Evolutionary conservation across 1,284 basidiomycete genomes (phyloP).

Genomic region (Pseudozyma pruni): DNA sequence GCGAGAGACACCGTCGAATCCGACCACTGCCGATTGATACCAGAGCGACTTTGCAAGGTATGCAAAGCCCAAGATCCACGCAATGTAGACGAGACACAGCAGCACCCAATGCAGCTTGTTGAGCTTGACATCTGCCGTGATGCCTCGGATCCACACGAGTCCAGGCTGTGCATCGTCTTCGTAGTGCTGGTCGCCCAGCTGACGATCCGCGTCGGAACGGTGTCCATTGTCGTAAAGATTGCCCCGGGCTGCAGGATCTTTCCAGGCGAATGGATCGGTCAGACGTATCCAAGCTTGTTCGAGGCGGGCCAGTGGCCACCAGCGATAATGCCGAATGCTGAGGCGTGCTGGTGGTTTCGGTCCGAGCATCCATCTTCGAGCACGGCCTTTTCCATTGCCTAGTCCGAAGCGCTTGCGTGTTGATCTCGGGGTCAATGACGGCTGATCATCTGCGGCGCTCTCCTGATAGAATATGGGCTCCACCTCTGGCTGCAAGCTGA

Average conservation of each 20-base stretch:
- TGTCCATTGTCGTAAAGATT: background rate
- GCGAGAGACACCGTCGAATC: slow-evolving; percentile 13
- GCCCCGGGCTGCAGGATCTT: slow-evolving; percentile 19
- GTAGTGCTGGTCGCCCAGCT: slow-evolving; percentile 4
- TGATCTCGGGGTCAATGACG: background rate
- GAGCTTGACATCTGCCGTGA: slow-evolving; percentile 31
- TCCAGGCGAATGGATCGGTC: slow-evolving; percentile 51
- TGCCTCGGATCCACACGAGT: slow-evolving; percentile 19
- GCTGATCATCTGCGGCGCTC: background rate
- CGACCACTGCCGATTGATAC: slow-evolving; percentile 47
- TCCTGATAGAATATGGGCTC: slow-evolving; percentile 21
- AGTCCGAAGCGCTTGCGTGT: background rate
- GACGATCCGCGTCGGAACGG: slow-evolving; percentile 1
- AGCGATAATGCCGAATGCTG: slow-evolving; percentile 53
- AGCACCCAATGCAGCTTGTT: slow-evolving; percentile 59
- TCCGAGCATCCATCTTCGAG: slow-evolving; percentile 35
- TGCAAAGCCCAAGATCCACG: slow-evolving; percentile 60
- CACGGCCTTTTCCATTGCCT: background rate
- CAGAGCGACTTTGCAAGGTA: slow-evolving; percentile 53
- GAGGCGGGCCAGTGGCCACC: slow-evolving; percentile 59
- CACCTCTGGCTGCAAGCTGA: slow-evolving; percentile 18
- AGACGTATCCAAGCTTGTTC: slow-evolving; percentile 46
- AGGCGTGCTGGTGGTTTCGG: slow-evolving; percentile 31
- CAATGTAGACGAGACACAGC: slow-evolving; percentile 46
- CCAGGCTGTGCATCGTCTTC: slow-evolving; percentile 12